Evolutionary conservation across 495 filamentous ascomycete species (phyloP).

Genomic region (Chlorociboria aeruginascens): DNA sequence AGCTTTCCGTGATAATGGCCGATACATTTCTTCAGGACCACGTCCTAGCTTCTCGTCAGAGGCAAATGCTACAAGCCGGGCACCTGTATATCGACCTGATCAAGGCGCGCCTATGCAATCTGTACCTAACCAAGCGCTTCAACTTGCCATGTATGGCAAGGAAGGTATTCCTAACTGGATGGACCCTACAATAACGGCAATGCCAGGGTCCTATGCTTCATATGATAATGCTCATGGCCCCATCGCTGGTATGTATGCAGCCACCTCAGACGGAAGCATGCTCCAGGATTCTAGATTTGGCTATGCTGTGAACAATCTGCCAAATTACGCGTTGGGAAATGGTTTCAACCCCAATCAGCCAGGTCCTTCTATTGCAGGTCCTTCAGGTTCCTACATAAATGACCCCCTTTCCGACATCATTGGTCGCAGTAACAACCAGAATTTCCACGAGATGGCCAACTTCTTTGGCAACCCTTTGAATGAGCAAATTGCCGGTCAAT

Average conservation of each 20-base stretch:
- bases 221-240: not conserved
- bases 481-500: constrained; percentile 18
- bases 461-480: constrained; percentile 11
- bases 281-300: not conserved
- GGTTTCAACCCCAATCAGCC: not conserved
- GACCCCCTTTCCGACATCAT: constrained; percentile 15
- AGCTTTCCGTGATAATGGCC: constrained; percentile 13
- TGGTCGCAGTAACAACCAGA: constrained; percentile 13
- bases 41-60: constrained; percentile 1
- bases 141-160: constrained; percentile 3
- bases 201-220: not conserved
- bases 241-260: not conserved
- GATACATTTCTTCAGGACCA: not conserved
- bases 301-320: not conserved
- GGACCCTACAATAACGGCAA: too few species aligned
- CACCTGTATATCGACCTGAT: not conserved
- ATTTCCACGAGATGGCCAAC: constrained; percentile 20
- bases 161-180: not conserved
- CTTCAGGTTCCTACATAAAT: not conserved
- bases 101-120: not conserved
- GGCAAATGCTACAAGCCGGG: not conserved
- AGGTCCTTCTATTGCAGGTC: not conserved
- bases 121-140: constrained; percentile 1
- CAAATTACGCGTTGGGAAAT: not conserved
- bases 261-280: not conserved